phyloP scores from a whole-genome alignment of 345 rosid species.

The Salix udensis region DNA sequence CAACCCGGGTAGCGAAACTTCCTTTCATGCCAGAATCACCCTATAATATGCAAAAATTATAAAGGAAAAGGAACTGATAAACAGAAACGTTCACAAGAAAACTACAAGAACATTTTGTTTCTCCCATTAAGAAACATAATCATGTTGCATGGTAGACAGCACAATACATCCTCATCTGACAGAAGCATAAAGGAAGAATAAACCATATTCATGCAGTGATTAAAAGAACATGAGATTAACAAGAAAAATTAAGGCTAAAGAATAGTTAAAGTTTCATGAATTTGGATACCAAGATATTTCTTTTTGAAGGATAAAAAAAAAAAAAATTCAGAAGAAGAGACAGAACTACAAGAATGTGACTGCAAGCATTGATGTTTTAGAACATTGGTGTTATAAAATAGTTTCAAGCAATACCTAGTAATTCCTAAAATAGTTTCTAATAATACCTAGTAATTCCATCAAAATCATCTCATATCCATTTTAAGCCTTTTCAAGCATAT shows the following conservation, averaged over 20 bases:
- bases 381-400: not conserved
- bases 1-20: slow-evolving; percentile 72
- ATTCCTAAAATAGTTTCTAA: not conserved
- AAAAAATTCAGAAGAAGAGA: not conserved
- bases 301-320: not conserved
- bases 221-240: not conserved
- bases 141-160: not conserved
- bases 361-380: not conserved
- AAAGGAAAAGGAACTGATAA: not conserved
- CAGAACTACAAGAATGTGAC: not conserved
- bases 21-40: slow-evolving; percentile 97
- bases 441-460: slow-evolving; percentile 6
- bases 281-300: not conserved
- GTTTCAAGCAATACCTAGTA: no score
- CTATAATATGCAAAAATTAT: slow-evolving; percentile 29
- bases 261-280: not conserved
- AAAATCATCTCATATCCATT: not conserved
- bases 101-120: not conserved
- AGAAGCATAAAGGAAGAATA: not conserved
- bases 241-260: not conserved
- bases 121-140: not conserved
- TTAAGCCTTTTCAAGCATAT: not conserved
- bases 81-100: not conserved
- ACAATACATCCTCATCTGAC: not conserved
- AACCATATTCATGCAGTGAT: not conserved